phyloP scores from a whole-genome alignment of 129 eudicot species.

The Centrapalus pauciflorus region DNA sequence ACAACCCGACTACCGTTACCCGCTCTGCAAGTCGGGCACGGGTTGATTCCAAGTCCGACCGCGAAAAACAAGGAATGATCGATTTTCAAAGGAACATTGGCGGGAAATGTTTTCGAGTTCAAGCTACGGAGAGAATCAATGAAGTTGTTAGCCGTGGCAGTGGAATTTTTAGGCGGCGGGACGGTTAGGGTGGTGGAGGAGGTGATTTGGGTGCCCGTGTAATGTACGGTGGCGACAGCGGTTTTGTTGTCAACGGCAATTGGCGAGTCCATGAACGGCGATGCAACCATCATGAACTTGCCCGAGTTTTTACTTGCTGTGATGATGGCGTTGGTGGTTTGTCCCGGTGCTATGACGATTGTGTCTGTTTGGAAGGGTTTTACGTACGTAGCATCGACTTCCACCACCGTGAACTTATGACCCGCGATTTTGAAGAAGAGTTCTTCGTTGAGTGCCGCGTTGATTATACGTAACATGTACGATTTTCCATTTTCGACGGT shows the following conservation, averaged over 20 bases:
- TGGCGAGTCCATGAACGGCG: constrained; percentile 68
- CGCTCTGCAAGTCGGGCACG: constrained; percentile 65
- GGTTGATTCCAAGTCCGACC: constrained; percentile 58
- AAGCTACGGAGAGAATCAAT: constrained; percentile 54
- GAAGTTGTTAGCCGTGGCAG: constrained; percentile 63
- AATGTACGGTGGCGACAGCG: constrained; percentile 66
- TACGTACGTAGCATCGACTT: constrained; percentile 79
- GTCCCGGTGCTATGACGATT: constrained; percentile 69
- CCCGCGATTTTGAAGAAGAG: constrained; percentile 93
- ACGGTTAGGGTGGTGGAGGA: constrained; percentile 40
- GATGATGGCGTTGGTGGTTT: constrained; percentile 68
- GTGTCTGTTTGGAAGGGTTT: constrained; percentile 74
- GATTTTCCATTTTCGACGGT: constrained; percentile 63
- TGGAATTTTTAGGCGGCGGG: constrained; percentile 63
- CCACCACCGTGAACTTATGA: constrained; percentile 69
- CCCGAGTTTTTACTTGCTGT: constrained; percentile 48
- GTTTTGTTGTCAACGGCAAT: constrained; percentile 73
- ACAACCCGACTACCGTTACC: constrained; percentile 71
- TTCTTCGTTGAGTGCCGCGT: constrained; percentile 89
- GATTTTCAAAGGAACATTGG: constrained; percentile 56
- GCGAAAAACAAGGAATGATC: constrained; percentile 73
- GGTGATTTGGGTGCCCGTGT: constrained; percentile 46
- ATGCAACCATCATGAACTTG: constrained; percentile 55
- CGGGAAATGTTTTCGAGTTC: constrained; percentile 57
- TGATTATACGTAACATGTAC: constrained; percentile 72